A percentile compares a stretch with the other conserved stretches of the same genome.
phyloP scores from a whole-genome alignment of 139 green algal genomes.

The Tetradesmus obliquus region DNA sequence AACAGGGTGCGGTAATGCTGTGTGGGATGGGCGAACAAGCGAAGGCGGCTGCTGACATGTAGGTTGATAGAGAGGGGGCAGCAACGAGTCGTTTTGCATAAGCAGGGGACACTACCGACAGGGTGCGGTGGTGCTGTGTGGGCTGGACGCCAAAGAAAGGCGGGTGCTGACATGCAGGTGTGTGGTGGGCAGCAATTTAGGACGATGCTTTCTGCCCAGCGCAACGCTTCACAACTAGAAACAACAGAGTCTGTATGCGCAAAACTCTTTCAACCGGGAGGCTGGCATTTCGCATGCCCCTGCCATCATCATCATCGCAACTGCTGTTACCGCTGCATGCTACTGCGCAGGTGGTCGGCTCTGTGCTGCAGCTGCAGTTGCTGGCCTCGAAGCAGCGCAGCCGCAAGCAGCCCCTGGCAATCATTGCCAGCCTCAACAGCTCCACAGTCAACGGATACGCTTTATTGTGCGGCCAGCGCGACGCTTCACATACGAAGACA shows the following conservation, averaged over 20 bases:
- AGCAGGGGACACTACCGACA: no score
- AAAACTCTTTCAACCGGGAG: no score
- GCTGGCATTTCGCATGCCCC: no score
- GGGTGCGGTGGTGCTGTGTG: constrained; percentile 33
- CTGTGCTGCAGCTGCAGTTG: constrained; percentile 52
- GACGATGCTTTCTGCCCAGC: no score
- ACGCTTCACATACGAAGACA: neutral
- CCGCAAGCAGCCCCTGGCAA: neutral
- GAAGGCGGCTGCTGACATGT: constrained; percentile 14
- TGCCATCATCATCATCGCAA: no score
- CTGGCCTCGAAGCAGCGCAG: neutral
- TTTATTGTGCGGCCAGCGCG: no score
- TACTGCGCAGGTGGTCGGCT: constrained; percentile 34
- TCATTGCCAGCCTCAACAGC: constrained; percentile 22
- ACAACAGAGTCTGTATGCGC: no score
- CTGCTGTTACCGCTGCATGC: neutral
- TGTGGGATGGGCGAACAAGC: neutral
- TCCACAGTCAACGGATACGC: no score
- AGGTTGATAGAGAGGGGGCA: constrained; percentile 10
- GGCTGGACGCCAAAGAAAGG: neutral
- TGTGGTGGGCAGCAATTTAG: no score
- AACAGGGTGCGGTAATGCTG: constrained; percentile 19
- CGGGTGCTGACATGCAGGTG: constrained; percentile 40
- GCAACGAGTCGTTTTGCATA: no score
- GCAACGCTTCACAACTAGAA: neutral